phyloP scores from a whole-genome alignment of 1,284 basidiomycete species.

The Ceratobasidium sp. region DNA sequence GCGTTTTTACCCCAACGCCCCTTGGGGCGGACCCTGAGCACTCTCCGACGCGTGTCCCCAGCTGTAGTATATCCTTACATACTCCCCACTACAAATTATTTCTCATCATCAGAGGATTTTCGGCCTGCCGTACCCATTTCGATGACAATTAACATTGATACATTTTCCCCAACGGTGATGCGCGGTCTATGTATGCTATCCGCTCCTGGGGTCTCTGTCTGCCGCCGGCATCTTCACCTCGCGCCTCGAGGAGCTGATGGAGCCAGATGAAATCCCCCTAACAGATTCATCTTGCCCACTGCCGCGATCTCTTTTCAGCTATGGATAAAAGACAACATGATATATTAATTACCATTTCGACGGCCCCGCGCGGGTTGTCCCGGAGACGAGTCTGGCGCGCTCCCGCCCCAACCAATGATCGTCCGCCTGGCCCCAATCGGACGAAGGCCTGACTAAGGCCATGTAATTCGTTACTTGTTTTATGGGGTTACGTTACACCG shows the following conservation, averaged over 20 bases:
- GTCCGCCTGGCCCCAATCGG: too few species aligned
- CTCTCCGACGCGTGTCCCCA: conserved; percentile 35
- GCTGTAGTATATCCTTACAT: conserved; percentile 7
- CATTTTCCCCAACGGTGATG: conserved; percentile 3
- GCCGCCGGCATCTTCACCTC: conserved; percentile 13
- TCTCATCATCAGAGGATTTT: neutral
- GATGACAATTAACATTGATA: neutral
- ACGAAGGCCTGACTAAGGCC: too few species aligned
- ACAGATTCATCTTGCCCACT: conserved; percentile 12
- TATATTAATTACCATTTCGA: neutral
- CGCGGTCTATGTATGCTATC: neutral
- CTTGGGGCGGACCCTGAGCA: conserved; percentile 35
- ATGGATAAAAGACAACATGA: too few species aligned
- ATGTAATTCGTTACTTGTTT: too few species aligned
- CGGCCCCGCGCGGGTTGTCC: neutral
- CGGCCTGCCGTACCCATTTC: neutral
- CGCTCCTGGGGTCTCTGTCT: neutral
- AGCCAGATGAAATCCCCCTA: conserved; percentile 11
- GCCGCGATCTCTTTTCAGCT: neutral
- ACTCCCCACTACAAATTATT: neutral
- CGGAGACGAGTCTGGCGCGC: neutral
- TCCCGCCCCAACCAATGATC: too few species aligned
- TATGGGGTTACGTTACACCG: too few species aligned
- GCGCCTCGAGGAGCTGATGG: conserved; percentile 34
- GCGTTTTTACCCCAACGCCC: conserved; percentile 17